phyloP scores from a whole-genome alignment of 2,329 filamentous ascomycete species.

The Aspergillus spinulosporus region DNA sequence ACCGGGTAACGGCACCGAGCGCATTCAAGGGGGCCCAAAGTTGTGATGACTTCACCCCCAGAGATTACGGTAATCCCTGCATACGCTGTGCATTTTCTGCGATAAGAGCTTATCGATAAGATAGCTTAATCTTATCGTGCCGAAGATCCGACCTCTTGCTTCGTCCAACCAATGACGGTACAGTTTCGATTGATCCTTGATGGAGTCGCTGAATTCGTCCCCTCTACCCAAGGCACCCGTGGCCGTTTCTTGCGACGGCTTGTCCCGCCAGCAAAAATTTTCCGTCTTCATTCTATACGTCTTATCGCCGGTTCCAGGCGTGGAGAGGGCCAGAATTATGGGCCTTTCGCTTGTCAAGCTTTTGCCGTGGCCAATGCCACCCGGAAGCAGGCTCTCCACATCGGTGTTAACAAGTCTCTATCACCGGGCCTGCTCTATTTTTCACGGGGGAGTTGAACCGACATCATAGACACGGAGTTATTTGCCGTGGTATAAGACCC shows the following conservation, averaged over 20 bases:
- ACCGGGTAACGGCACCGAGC: background rate
- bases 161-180: background rate
- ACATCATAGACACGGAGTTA: background rate
- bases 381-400: background rate
- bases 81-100: background rate
- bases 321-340: background rate
- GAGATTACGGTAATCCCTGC: background rate
- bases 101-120: conserved; percentile 1
- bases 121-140: background rate
- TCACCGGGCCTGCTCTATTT: conserved; percentile 3
- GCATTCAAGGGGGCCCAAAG: too few species aligned
- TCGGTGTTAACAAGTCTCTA: conserved; percentile 13
- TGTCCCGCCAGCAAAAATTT: conserved; percentile 8
- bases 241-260: background rate
- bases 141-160: background rate
- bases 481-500: conserved; percentile 8
- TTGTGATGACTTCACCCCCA: background rate
- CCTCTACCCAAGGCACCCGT: background rate
- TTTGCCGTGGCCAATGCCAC: conserved; percentile 8
- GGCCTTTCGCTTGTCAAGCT: conserved; percentile 10
- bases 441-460: background rate
- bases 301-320: background rate
- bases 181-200: background rate
- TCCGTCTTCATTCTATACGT: background rate
- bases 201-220: too few species aligned